Percentiles rank a stretch among this genome's conserved stretches.
Conservation (phyloP, 2,329 filamentous ascomycete species). For the Exserohilum turcica region DNA sequence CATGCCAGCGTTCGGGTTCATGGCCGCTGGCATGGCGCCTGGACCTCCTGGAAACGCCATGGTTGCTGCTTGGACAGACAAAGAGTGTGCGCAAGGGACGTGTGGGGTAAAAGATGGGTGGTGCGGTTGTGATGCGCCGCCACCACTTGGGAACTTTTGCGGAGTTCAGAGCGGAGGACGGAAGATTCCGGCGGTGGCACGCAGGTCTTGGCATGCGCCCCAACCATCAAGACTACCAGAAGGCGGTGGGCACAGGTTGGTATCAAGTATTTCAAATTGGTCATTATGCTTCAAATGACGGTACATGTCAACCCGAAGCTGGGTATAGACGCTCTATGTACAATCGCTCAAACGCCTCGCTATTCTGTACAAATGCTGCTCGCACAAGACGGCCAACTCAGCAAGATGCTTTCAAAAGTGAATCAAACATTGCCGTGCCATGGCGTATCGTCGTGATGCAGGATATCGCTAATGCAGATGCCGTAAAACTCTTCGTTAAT, state of each 20-base stretch:
- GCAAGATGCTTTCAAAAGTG: constrained; percentile 17
- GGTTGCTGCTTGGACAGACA: not conserved
- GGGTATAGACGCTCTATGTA: constrained; percentile 14
- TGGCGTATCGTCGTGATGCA: constrained; percentile 40
- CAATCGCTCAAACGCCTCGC: constrained; percentile 23
- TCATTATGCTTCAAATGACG: constrained; percentile 17
- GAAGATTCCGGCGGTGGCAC: constrained; percentile 23
- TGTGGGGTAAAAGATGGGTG: not conserved
- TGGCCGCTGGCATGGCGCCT: constrained; percentile 29
- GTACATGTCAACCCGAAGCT: constrained; percentile 13
- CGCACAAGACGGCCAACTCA: constrained; percentile 33
- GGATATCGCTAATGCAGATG: constrained; percentile 10
- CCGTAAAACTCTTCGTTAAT: constrained; percentile 10
- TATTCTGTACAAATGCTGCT: constrained; percentile 8
- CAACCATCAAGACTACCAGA: not conserved
- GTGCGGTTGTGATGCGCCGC: constrained; percentile 17
- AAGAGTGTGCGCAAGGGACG: not conserved
- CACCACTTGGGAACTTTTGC: constrained; percentile 34
- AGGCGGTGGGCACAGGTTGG: not conserved
- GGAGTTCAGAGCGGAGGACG: constrained; percentile 43
- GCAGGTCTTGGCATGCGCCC: constrained; percentile 23
- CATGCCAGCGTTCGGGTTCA: constrained; percentile 47
- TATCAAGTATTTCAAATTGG: constrained; percentile 6
- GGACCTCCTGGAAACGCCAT: constrained; percentile 43
- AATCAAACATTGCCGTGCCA: constrained; percentile 36